Evolutionary conservation across 257 asterid genomes (phyloP).

Genomic region (Nicotiana tomentosiformis): DNA sequence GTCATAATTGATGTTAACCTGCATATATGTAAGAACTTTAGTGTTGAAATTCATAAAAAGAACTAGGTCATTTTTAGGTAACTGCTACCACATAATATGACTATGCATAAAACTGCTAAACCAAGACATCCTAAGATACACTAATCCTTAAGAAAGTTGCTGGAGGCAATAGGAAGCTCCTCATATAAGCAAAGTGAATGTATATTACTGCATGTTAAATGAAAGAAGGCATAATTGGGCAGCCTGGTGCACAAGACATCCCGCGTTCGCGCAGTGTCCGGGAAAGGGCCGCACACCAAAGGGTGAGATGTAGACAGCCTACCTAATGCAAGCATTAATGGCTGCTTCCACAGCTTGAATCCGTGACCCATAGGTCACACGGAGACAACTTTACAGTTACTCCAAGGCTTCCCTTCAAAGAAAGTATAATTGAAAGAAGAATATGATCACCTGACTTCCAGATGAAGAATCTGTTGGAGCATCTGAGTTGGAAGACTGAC

Average conservation of each 20-base stretch:
- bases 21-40: slow-evolving; percentile 10
- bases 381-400: no score
- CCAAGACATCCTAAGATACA: neutral
- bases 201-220: neutral
- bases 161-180: neutral
- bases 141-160: neutral
- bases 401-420: neutral
- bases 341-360: no score
- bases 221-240: neutral
- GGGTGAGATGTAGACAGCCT: no score
- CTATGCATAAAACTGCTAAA: neutral
- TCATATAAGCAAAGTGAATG: neutral
- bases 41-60: neutral
- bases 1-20: slow-evolving; percentile 60
- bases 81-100: neutral
- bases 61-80: neutral
- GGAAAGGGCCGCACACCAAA: no score
- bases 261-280: no score
- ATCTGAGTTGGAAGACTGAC: slow-evolving; percentile 38
- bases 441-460: slow-evolving; percentile 42
- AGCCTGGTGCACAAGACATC: no score
- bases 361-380: no score
- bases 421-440: neutral
- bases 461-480: slow-evolving; percentile 27
- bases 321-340: no score